These are phyloP conservation scores for Alternaria incomplexa DNA, from an alignment of 2,329 filamentous ascomycete species.

Conservation along the genomic window DNA sequence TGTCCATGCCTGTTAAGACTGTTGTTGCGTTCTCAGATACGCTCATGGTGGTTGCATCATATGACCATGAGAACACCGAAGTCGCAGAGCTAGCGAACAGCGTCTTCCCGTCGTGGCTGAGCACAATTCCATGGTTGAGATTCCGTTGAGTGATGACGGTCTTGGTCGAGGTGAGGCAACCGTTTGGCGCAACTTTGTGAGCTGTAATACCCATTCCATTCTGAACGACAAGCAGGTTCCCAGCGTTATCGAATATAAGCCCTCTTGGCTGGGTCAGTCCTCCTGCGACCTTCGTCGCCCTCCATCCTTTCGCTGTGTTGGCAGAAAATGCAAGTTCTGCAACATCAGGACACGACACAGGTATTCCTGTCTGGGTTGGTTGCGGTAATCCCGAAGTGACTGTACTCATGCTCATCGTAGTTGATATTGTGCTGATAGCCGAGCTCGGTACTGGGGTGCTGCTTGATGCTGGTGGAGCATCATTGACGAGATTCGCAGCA, in stretches of 20 bases:
- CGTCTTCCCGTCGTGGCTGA: slow-evolving; percentile 37
- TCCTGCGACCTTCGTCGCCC: slow-evolving; percentile 48
- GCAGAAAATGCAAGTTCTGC: slow-evolving; percentile 22
- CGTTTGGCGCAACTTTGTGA: slow-evolving; percentile 47
- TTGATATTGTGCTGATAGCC: slow-evolving; percentile 15
- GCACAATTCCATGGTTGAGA: slow-evolving; percentile 38
- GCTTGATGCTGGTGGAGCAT: slow-evolving; percentile 22
- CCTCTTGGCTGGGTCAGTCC: slow-evolving; percentile 49
- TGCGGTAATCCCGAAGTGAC: slow-evolving; percentile 13
- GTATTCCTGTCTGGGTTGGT: slow-evolving; percentile 27
- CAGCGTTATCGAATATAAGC: slow-evolving; percentile 48
- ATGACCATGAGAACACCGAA: slow-evolving; percentile 33
- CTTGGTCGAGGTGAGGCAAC: slow-evolving; percentile 32
- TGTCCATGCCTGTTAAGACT: slow-evolving; percentile 36
- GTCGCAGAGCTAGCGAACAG: slow-evolving; percentile 39
- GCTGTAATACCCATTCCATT: slow-evolving; percentile 47
- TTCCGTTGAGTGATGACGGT: slow-evolving; percentile 30
- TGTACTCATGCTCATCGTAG: slow-evolving; percentile 20
- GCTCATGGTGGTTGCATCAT: slow-evolving; percentile 27
- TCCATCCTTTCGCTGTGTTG: slow-evolving; percentile 33
- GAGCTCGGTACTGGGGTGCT: slow-evolving; percentile 11
- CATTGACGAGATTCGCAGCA: slow-evolving; percentile 27
- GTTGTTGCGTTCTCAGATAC: slow-evolving; percentile 39
- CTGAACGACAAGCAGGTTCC: slow-evolving; percentile 51
- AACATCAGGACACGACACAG: slow-evolving; percentile 27